These are phyloP conservation scores for Penicillium sp. DNA, from an alignment of 2,329 filamentous ascomycete genomes.

Conservation along the genomic window DNA sequence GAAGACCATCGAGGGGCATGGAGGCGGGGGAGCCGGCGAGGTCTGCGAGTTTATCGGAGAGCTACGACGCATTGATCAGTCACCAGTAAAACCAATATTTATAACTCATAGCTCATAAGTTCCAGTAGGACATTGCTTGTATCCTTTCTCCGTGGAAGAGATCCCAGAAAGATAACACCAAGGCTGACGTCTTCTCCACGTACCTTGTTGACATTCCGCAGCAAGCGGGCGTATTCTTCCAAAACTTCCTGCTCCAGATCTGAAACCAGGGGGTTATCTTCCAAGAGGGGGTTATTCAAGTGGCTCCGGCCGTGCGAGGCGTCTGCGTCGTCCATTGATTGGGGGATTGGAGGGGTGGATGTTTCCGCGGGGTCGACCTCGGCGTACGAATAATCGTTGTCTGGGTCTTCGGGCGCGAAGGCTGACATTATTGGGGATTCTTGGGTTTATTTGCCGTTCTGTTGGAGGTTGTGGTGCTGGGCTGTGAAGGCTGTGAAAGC, in stretches of 20 bases:
- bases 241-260: conserved; percentile 90
- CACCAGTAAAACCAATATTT: background rate
- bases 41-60: conserved; percentile 50
- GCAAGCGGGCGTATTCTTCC: conserved; percentile 84
- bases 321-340: conserved; percentile 17
- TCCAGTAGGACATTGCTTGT: background rate
- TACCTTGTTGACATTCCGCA: conserved; percentile 90
- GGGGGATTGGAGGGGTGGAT: conserved; percentile 17
- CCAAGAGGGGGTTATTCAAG: conserved; percentile 38
- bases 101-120: background rate
- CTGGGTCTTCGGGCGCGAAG: conserved; percentile 21
- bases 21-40: conserved; percentile 66
- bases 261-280: conserved; percentile 52
- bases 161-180: background rate
- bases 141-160: background rate
- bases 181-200: background rate
- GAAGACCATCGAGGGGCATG: conserved; percentile 72
- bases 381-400: conserved; percentile 20
- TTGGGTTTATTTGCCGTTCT: background rate
- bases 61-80: conserved; percentile 18
- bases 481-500: background rate
- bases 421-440: conserved; percentile 17
- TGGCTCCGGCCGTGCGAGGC: conserved; percentile 15
- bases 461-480: background rate
- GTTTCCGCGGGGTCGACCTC: conserved; percentile 17